A percentile compares a stretch with the other conserved stretches of the same genome.
Conservation (phyloP, 2,329 filamentous ascomycete species). For the Orbilia oligospora region DNA sequence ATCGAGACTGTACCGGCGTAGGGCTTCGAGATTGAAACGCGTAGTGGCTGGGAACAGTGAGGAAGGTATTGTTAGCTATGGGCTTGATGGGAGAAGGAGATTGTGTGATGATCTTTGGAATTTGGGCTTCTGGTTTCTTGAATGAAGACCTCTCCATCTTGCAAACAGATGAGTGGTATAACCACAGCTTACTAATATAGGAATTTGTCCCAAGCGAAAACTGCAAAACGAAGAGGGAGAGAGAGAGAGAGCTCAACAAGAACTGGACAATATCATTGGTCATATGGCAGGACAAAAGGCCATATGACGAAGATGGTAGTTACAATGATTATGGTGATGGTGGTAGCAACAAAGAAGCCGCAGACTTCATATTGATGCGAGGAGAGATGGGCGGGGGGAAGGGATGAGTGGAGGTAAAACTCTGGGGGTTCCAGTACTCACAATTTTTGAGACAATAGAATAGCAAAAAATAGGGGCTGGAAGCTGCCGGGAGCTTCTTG, state of each 20-base stretch:
- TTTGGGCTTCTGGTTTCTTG: neutral
- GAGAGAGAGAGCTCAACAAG: too few relatives aligned
- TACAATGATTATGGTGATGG: neutral
- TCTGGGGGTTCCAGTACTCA: neutral
- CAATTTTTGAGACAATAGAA: neutral
- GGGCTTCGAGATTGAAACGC: constrained; percentile 2
- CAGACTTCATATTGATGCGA: neutral
- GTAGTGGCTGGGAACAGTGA: neutral
- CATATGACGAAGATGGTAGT: neutral
- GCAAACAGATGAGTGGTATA: neutral
- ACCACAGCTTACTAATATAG: too few relatives aligned
- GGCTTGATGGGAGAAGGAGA: neutral
- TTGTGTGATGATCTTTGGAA: neutral
- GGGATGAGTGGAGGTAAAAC: neutral
- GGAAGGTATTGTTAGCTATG: neutral
- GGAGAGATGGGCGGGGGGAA: too few relatives aligned
- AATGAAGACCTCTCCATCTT: neutral
- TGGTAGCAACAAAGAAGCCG: neutral
- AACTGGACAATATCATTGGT: neutral
- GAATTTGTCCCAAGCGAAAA: too few relatives aligned
- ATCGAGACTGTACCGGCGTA: neutral
- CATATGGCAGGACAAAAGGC: neutral
- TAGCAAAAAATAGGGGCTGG: neutral
- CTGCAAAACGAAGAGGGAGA: too few relatives aligned
- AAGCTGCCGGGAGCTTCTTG: neutral